phyloP scores from a whole-genome alignment of 208 protist genomes.

The Leishmania lainsoni region DNA sequence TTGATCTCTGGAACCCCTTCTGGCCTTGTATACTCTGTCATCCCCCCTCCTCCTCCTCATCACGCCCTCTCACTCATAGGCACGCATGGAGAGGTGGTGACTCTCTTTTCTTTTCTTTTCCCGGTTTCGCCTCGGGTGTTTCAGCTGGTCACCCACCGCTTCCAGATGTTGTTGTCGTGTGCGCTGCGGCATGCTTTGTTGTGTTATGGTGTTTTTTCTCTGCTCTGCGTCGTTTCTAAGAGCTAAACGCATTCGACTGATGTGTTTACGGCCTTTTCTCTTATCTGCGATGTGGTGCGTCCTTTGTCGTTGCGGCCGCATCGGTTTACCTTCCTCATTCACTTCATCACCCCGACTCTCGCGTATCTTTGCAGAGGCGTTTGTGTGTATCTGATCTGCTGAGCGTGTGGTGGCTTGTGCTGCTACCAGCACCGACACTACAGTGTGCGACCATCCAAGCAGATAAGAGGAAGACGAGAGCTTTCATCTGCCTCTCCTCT shows the following conservation, averaged over 20 bases:
- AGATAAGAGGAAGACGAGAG: background rate
- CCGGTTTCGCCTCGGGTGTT: background rate
- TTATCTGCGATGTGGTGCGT: too few species aligned
- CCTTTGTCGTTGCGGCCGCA: too few species aligned
- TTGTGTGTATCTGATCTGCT: too few species aligned
- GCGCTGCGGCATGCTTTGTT: background rate
- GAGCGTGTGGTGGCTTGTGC: too few species aligned
- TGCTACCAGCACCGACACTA: too few species aligned
- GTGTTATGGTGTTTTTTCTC: background rate
- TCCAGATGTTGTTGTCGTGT: too few species aligned
- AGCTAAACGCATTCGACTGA: too few species aligned
- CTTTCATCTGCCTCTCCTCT: background rate
- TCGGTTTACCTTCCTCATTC: too few species aligned
- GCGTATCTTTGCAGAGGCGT: too few species aligned
- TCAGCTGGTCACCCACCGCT: background rate
- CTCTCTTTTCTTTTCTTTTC: background rate
- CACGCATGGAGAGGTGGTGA: background rate
- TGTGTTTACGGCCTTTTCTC: too few species aligned
- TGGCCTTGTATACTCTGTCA: too few species aligned
- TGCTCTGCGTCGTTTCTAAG: background rate
- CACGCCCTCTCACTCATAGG: background rate
- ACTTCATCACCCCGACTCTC: too few species aligned
- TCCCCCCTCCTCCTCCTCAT: background rate
- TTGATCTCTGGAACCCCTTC: background rate
- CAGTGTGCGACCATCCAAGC: background rate